phyloP scores from a whole-genome alignment of 495 filamentous ascomycete genomes.

The Ramalina peruviana region DNA sequence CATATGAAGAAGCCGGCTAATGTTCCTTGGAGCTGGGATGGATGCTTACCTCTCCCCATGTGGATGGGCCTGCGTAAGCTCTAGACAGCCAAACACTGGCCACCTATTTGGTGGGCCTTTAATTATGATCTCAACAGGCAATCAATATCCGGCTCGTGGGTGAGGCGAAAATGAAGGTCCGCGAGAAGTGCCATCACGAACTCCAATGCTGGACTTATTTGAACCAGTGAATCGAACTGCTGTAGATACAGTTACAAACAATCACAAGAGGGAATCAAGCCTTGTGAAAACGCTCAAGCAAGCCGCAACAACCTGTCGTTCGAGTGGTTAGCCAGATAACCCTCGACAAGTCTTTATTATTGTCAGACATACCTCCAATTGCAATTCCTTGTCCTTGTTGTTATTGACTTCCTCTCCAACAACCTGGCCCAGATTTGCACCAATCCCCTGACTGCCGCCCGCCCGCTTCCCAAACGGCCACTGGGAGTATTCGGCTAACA shows the following conservation, averaged over 20 bases:
- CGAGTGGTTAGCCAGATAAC: not conserved
- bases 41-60: too few species aligned
- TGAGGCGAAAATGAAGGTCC: too few species aligned
- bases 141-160: not conserved
- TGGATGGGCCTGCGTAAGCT: not conserved
- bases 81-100: slow-evolving; percentile 28
- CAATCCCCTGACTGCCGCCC: slow-evolving; percentile 61
- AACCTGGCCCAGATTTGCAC: slow-evolving; percentile 85
- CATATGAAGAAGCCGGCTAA: too few species aligned
- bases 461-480: slow-evolving; percentile 82
- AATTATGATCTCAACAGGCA: slow-evolving; percentile 53
- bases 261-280: slow-evolving; percentile 81
- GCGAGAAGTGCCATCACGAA: too few species aligned
- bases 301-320: slow-evolving; percentile 64
- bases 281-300: slow-evolving; percentile 94
- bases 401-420: slow-evolving; percentile 76
- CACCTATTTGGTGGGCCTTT: slow-evolving; percentile 80
- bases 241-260: not conserved
- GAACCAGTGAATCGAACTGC: too few species aligned
- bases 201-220: too few species aligned
- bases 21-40: too few species aligned
- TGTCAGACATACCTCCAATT: slow-evolving; percentile 60
- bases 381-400: slow-evolving; percentile 80
- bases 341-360: not conserved
- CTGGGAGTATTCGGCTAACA: slow-evolving; percentile 90